phyloP scores from a whole-genome alignment of 805 yeast genomes.

The Diddensiella santjacobensis region DNA sequence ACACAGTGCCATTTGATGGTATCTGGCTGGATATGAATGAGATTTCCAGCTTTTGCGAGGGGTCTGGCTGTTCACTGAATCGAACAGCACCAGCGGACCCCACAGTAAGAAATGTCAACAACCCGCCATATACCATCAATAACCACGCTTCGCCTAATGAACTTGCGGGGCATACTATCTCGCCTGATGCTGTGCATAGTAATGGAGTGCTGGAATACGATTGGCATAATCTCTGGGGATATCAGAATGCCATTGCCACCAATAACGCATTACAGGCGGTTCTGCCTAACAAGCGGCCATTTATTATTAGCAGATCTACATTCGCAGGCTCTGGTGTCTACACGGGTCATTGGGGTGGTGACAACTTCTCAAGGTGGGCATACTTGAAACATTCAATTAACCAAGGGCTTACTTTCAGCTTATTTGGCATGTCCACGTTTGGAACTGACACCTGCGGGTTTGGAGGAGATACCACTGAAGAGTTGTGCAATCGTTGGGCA shows the following conservation, averaged over 20 bases:
- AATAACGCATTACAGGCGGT: conserved; percentile 54
- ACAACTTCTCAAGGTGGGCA: conserved; percentile 88
- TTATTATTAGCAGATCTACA: conserved; percentile 76
- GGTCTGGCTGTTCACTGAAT: conserved; percentile 29
- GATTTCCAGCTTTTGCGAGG: conserved; percentile 55
- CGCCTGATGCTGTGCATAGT: conserved; percentile 69
- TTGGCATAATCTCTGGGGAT: conserved; percentile 78
- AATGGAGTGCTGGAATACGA: conserved; percentile 85
- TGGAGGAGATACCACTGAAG: conserved; percentile 78
- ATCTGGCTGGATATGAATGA: conserved; percentile 98
- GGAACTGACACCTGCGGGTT: conserved; percentile 98
- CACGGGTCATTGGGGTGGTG: conserved; percentile 96
- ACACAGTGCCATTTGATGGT: conserved; percentile 57
- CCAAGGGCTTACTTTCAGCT: conserved; percentile 73
- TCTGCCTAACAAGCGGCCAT: conserved; percentile 58
- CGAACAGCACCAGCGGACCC: neutral
- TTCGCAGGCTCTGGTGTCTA: conserved; percentile 87
- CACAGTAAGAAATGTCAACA: conserved; percentile 29
- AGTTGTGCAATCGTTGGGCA: conserved; percentile 45
- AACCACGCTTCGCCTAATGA: conserved; percentile 38
- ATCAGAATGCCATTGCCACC: conserved; percentile 47
- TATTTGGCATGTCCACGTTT: conserved; percentile 81
- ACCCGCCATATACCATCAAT: conserved; percentile 37
- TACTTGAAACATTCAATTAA: conserved; percentile 57
- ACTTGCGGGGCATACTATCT: conserved; percentile 82